Base-by-base conservation (phyloP, 2,329 filamentous ascomycete species). In the Pseudocercospora musae region DNA sequence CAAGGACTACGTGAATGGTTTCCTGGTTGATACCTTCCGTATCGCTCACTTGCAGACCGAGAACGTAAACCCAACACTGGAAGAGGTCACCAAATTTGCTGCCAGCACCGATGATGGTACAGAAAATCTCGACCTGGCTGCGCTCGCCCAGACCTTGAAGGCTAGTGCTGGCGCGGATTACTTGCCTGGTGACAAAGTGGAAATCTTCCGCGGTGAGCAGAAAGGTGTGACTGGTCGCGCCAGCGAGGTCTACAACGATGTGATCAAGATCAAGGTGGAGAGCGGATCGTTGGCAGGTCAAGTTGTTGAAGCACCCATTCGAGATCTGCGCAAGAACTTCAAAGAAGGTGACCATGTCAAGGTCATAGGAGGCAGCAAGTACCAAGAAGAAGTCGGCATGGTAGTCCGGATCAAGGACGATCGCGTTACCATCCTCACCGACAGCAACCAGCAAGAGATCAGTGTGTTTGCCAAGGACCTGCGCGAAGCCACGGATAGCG, bases 391-490 rank as follows among this genome's bases (percentile, higher is more conserved):
- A 78, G 90, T 98, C 49, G 95, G 95, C 77, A 96, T 97, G 86
- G 93, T 99, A 57, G 92, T 98, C 68, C 91, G 92, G 75, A 95
- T 97, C 68, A 89, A 87, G 54, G 92, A 96, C 63, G 95, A 99
- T 75, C 88, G 91, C 42, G 92, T 99, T 62, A 98, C 95, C 1
- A 82, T 99, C 67, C 81, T 99, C 68, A 96, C 91, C 53, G 95
- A 99, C 78, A 92, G 95, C 75, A 95, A 87, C 64, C 94, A 95
- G 77, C 88, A 89, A 57, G 95, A 99, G 75, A 92, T 99, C 69
- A 97, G 93, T 0, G 95, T 99, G 33, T 99, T 99, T 75, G 97
- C 94, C 80, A 97, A 96, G 76, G 95, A 99, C 79, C 80, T 99
- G 64, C 87, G 96, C 69, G 91, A 96, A 76, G 95, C 95, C 27